A percentile compares a stretch with the other conserved stretches of the same genome.
These are phyloP conservation scores for Bryoerythrophyllum caledonicum DNA, from an alignment of 225 moss, liverwort and hornwort genomes.

Conservation along the genomic window DNA sequence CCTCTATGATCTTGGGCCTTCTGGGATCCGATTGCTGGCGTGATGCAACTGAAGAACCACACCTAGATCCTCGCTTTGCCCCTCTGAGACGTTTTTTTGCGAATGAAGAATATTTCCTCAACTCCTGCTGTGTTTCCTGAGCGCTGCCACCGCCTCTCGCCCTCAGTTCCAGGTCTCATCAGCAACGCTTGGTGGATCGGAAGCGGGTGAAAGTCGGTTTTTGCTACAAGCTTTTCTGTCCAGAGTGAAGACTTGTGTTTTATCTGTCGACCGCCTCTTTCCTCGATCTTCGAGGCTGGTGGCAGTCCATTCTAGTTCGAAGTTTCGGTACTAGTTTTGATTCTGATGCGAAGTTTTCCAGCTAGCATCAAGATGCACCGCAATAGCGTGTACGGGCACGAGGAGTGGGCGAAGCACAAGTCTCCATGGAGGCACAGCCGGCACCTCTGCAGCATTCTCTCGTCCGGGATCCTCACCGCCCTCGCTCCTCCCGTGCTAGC, in stretches of 20 bases:
- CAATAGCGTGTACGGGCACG: constrained; percentile 59
- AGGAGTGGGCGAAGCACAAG: constrained; percentile 73
- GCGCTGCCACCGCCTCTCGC: neutral
- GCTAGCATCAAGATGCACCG: constrained; percentile 26
- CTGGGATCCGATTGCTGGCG: too few relatives aligned
- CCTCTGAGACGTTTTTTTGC: neutral
- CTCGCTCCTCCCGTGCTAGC: constrained; percentile 70
- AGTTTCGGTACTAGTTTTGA: too few relatives aligned
- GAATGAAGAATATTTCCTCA: constrained; percentile 31
- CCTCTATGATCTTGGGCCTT: neutral
- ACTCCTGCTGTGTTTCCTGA: neutral
- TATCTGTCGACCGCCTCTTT: too few relatives aligned
- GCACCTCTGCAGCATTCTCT: constrained; percentile 54
- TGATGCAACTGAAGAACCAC: neutral
- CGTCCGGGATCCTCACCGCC: constrained; percentile 60
- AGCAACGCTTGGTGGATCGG: constrained; percentile 28
- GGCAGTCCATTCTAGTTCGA: too few relatives aligned
- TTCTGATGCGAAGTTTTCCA: too few relatives aligned
- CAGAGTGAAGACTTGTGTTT: too few relatives aligned
- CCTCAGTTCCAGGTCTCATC: constrained; percentile 13
- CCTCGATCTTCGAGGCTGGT: too few relatives aligned
- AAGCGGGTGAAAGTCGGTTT: neutral
- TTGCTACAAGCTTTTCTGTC: too few relatives aligned
- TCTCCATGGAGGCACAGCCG: constrained; percentile 66
- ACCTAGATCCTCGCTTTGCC: too few relatives aligned